Base-by-base conservation (phyloP, 2,329 filamentous ascomycete species). In the Cadophora gregata region DNA sequence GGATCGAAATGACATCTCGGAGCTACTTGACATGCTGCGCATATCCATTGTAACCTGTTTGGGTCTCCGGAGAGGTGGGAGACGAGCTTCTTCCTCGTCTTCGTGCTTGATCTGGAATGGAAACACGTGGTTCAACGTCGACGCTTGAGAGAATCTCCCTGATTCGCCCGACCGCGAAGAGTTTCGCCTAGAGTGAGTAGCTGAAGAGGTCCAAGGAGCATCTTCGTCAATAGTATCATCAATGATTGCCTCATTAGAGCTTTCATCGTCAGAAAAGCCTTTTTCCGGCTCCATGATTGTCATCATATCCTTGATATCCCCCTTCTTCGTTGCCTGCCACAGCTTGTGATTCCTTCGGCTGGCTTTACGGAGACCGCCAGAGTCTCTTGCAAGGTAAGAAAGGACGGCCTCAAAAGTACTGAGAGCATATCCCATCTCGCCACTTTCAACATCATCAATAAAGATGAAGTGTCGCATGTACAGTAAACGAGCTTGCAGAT, bases 381-480 rank as follows among this genome's bases (percentile, higher is more conserved):
- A 97, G 76, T 97, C 94, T 68, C 89, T 87, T 9, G 90, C 87
- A 2, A 99, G 86, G 77, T 99, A 98, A 1, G 93, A 89, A 38
- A 99, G 80, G 0, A 99, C 96, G 7, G 93, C 96, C 78, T 99
- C 96, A 67, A 98, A 93, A 0, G 96, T 99, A 78, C 95, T 98
- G 60, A 99, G 80, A 0, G 95, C 94, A 78, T 99, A 99, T 9
- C 96, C 96, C 83, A 96, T 90, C 80, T 99, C 96, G 59, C 96
- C 96, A 68, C 89, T 96, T 72, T 99, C 96, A 9, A 99, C 93
- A 79, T 99, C 96, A 73, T 98, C 96, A 60, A 97, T 94, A 79
- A 97, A 99, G 72, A 97, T 96, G 76, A 97, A 99, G 75, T 97
- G 93, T 51, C 95, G 91, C 85, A 98, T 97, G 77, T 98, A 99